A percentile compares a stretch with the other conserved stretches of the same genome.
These are phyloP conservation scores for Effrenium voratum DNA, from an alignment of 73 alveolate genomes.

Conservation along the genomic window DNA sequence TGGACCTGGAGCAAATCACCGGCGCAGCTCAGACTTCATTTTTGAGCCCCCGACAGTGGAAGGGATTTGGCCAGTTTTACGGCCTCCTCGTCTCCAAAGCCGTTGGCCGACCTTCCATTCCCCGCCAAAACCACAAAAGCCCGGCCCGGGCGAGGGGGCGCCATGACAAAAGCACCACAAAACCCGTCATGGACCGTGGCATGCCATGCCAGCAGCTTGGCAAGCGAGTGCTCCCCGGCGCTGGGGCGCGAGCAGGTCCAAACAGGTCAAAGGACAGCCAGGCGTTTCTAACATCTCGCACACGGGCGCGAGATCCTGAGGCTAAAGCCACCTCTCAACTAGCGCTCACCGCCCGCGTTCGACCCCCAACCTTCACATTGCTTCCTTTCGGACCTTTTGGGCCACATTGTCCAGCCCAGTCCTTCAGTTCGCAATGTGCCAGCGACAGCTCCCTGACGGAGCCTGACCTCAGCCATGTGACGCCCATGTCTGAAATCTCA, in stretches of 20 bases:
- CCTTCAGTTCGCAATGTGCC: slow-evolving; percentile 74
- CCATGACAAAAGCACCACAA: no score
- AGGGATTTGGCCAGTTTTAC: slow-evolving; percentile 61
- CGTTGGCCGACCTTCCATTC: slow-evolving; percentile 61
- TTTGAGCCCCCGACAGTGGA: slow-evolving; percentile 46
- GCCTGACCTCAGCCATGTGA: no score
- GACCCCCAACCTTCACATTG: no score
- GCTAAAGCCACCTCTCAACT: background rate
- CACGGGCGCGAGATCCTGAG: slow-evolving; percentile 26
- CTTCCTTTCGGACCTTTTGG: no score
- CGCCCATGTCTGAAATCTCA: no score
- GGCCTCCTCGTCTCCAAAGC: slow-evolving; percentile 75
- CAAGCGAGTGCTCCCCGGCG: no score
- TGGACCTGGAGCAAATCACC: background rate
- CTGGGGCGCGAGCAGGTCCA: slow-evolving; percentile 8
- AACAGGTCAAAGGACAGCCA: slow-evolving; percentile 12
- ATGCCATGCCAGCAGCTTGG: background rate
- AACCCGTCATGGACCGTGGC: background rate
- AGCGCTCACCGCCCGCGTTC: no score
- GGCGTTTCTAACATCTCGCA: slow-evolving; percentile 79
- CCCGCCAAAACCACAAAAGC: no score
- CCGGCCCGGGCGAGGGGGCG: no score
- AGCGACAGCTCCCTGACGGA: slow-evolving; percentile 45
- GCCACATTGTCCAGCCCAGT: no score
- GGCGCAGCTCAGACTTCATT: background rate